Evolutionary conservation across 257 asterid species (phyloP), one percentile per base, ranked within the genome.

Genomic region (Plantago major): DNA sequence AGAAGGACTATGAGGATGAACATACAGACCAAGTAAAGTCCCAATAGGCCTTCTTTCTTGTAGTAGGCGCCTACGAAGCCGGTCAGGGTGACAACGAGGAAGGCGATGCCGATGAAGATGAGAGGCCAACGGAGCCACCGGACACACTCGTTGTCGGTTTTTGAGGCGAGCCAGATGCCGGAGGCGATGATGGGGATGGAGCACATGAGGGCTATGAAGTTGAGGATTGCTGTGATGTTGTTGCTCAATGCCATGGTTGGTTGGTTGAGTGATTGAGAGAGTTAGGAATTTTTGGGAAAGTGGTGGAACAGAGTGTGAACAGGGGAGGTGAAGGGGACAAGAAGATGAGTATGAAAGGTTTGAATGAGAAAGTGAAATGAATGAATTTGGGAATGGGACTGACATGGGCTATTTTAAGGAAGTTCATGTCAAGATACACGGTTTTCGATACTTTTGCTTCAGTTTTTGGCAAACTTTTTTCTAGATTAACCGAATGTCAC

Each of bases 111-210:
- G 66, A 86, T 42, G 84, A 81, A 80, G 58, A 89, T 74, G 47
- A 92, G 82, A 0, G 97, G 97, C 99, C 97, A 92, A 0, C 99
- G 95, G 80, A 92, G 83, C 96, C 95, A 89, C 65, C 66, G 94
- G 81, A 92, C 78, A 87, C 99, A 92, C 76, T 89, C 95, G 95
- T 84, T 92, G 83, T 84, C 97, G 4, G 90, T 83, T 72, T 89
- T 83, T 0, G 96, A 78, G 28, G 99, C 96, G 0, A 92, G 79
- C 97, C 97, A 92, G 28, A 81, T 84, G 9, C 96, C 99, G 67
- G 97, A 73, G 61, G 91, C 73, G 64, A 87, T 86, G 69, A 92
- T 81, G 26, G 99, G 99, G 74, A 92, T 74, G 1, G 99, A 92
- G 62, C 95, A 92, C 94, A 92, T 83, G 19, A 92, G 53, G 0